Base-by-base conservation (phyloP, 2,329 filamentous ascomycete species). In the Cryphonectria naterciae region DNA sequence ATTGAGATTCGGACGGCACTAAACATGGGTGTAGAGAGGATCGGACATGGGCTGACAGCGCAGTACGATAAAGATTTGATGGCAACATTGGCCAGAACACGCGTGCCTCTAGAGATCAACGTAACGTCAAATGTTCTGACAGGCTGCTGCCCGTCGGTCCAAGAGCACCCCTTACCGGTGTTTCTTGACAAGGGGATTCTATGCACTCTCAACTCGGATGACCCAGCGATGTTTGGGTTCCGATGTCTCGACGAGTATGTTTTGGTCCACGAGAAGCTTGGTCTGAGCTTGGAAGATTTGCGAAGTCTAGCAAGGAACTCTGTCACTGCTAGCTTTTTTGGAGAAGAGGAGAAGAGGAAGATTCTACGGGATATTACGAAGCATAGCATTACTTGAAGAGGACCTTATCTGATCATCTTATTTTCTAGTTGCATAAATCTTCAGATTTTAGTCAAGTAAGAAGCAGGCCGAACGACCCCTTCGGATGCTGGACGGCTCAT, bases 221-320 rank as follows among this genome's bases (percentile, higher is more conserved):
- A 72, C 22, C 72, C 73, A 49, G 62, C 73, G 46, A 74, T 74
- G 73, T 74, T 74, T 64, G 62, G 70, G 4, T 70, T 72, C 6
- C 54, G 68, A 56, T 73, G 70, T 43, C 32, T 74, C 56, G 72
- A 74, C 19, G 72, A 74, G 41, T 74, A 73, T 32, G 68, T 73
- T 8, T 64, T 73, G 28, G 67, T 65, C 17, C 64, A 70, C 11
- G 70, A 74, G 37, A 63, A 37, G 19, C 70, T 73, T 32, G 66
- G 67, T 6, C 37, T 73, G 22, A 60, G 43, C n/a, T 19, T 72
- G n/a, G 60, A 72, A 35, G 46, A 35, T 2, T 65, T 73, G 67
- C 68, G 56, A 32, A 28, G 11, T 13, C 43, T 73, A 25, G 72
- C 72, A 7, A 56, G 52, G 1, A 72, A 70, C 43, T 70, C 70